phyloP scores from a whole-genome alignment of 73 alveolate species.

The Uronychia setigera region DNA sequence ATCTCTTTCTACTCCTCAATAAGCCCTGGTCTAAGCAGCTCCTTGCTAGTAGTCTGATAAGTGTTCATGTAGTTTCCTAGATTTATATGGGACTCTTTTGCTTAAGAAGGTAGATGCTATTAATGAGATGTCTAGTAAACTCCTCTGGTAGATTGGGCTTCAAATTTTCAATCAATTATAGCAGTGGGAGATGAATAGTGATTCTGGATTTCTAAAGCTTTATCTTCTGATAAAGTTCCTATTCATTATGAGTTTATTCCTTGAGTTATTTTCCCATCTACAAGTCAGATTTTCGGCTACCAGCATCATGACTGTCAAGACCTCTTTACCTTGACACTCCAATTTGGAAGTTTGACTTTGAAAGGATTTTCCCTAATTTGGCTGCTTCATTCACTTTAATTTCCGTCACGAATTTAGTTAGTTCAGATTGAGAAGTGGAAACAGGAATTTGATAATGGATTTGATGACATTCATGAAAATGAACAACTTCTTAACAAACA shows the following conservation, averaged over 20 bases:
- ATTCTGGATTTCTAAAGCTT: not conserved
- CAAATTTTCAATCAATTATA: not conserved
- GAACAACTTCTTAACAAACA: no score
- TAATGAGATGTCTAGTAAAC: no score
- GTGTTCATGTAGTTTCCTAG: not conserved
- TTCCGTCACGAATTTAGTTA: no score
- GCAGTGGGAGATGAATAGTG: not conserved
- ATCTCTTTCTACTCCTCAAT: no score
- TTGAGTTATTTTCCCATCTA: not conserved
- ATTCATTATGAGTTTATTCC: not conserved
- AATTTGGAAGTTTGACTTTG: not conserved
- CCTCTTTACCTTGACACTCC: not conserved
- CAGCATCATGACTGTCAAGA: not conserved
- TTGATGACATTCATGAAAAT: no score
- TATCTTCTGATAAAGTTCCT: not conserved
- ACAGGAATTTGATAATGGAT: no score
- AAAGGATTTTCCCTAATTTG: not conserved
- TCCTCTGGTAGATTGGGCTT: not conserved
- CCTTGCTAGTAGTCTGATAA: not conserved
- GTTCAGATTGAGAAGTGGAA: no score
- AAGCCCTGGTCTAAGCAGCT: not conserved
- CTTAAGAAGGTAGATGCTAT: no score
- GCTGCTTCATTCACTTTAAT: no score
- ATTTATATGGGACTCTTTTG: not conserved
- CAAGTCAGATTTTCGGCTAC: not conserved